These are phyloP conservation scores for Podaxis rugospora DNA, from an alignment of 768 basidiomycete genomes.

Conservation along the genomic window DNA sequence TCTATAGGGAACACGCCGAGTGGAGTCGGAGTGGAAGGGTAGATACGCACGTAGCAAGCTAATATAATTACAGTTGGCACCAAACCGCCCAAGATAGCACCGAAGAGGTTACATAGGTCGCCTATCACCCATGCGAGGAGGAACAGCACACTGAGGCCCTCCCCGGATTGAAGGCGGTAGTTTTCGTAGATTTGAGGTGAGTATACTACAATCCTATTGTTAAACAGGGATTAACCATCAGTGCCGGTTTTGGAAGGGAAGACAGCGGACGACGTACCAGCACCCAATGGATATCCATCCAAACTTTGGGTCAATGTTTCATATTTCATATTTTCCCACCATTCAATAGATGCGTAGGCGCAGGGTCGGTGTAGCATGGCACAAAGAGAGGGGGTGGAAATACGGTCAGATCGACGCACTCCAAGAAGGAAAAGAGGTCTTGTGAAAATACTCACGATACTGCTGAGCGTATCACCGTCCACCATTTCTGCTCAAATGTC, in stretches of 20 bases:
- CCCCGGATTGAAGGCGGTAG: conserved; percentile 81
- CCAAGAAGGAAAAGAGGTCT: not conserved
- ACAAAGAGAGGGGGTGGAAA: not conserved
- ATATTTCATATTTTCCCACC: not conserved
- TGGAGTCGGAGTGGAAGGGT: conserved; percentile 4
- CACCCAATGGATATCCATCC: conserved; percentile 89
- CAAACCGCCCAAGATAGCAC: conserved; percentile 67
- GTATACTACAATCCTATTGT: conserved; percentile 80
- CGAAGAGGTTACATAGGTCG: conserved; percentile 70
- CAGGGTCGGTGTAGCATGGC: not conserved
- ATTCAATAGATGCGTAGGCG: not conserved
- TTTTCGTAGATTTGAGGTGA: conserved; percentile 89
- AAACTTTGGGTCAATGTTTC: conserved; percentile 39
- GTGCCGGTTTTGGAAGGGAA: not conserved
- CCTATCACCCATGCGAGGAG: conserved; percentile 79
- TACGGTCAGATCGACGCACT: not conserved
- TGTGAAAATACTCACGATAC: conserved; percentile 2
- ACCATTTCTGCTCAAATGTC: not conserved
- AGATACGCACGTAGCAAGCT: conserved; percentile 70
- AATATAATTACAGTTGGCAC: conserved; percentile 88
- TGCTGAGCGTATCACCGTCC: conserved; percentile 1
- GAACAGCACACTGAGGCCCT: conserved; percentile 83
- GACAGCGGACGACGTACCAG: conserved; percentile 43
- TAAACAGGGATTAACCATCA: not conserved
- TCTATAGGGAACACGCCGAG: not conserved